These are phyloP conservation scores for Phaeotremella skinneri DNA, from an alignment of 768 basidiomycete genomes.

Conservation along the genomic window DNA sequence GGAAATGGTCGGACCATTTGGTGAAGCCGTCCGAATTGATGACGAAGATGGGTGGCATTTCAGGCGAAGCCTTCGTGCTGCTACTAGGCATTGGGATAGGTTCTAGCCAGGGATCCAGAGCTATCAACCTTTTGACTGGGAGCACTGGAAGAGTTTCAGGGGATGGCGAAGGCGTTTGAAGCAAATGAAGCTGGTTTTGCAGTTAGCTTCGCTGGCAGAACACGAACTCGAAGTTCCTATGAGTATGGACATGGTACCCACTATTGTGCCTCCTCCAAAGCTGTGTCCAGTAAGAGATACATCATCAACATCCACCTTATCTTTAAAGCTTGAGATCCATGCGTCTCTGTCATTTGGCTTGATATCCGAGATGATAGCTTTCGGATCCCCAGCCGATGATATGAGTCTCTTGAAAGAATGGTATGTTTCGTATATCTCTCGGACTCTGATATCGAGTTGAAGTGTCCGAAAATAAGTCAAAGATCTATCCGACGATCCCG, in stretches of 20 bases:
- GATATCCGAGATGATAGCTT: constrained; percentile 59
- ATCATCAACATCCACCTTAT: constrained; percentile 47
- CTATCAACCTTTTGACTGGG: constrained; percentile 61
- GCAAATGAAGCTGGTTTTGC: constrained; percentile 25
- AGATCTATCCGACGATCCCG: constrained; percentile 14
- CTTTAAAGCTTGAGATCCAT: constrained; percentile 32
- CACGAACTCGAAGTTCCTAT: background rate
- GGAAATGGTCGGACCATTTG: constrained; percentile 73
- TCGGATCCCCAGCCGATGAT: constrained; percentile 57
- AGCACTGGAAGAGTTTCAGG: constrained; percentile 54
- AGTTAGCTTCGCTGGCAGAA: background rate
- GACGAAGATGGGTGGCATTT: constrained; percentile 58
- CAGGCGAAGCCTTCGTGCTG: constrained; percentile 13
- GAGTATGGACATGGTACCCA: constrained; percentile 42
- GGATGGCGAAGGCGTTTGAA: constrained; percentile 14
- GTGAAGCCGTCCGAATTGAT: constrained; percentile 78
- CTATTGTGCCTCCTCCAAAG: constrained; percentile 61
- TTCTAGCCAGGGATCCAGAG: constrained; percentile 83
- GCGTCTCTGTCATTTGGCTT: constrained; percentile 28
- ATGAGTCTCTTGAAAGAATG: constrained; percentile 62
- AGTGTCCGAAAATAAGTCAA: constrained; percentile 62
- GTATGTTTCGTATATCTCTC: constrained; percentile 68
- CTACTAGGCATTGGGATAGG: constrained; percentile 62
- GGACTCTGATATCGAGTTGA: constrained; percentile 67
- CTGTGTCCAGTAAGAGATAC: constrained; percentile 59